Conservation (phyloP, 768 basidiomycete genomes). For the Cyclocybe cylindracea region DNA sequence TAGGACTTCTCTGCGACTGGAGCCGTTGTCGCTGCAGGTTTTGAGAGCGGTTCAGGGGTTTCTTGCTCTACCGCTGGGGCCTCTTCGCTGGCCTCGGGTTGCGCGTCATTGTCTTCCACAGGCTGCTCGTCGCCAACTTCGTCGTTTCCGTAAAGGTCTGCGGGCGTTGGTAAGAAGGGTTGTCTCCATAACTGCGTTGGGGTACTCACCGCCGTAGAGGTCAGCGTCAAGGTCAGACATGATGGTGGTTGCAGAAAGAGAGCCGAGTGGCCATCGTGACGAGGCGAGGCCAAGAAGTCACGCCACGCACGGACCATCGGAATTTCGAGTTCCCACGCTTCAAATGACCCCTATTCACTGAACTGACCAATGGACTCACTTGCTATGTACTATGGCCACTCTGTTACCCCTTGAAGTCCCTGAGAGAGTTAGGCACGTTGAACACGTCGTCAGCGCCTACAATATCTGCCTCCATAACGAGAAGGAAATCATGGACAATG, state of each 20-base stretch:
- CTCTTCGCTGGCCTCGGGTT: conserved; percentile 9
- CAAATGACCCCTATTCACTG: not conserved
- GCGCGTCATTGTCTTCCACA: conserved; percentile 22
- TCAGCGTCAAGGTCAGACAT: conserved; percentile 90
- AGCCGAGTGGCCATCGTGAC: not conserved
- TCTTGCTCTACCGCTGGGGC: conserved; percentile 14
- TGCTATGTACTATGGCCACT: not conserved
- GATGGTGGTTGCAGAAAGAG: conserved; percentile 35
- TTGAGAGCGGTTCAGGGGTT: conserved; percentile 11
- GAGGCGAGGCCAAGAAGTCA: no score
- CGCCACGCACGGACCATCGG: not conserved
- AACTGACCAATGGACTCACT: not conserved
- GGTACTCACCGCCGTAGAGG: conserved; percentile 78
- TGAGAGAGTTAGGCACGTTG: not conserved
- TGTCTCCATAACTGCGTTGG: not conserved
- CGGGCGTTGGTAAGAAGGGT: not conserved
- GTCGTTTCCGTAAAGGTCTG: conserved; percentile 78
- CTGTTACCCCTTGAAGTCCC: not conserved
- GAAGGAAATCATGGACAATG: conserved; percentile 7
- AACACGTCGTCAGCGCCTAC: conserved; percentile 16
- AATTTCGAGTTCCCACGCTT: not conserved
- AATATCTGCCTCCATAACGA: conserved; percentile 18
- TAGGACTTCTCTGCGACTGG: conserved; percentile 12
- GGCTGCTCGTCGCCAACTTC: conserved; percentile 57
- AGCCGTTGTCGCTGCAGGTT: conserved; percentile 6